Conservation (phyloP, 495 filamentous ascomycete species). For the Bryoglossum gracile region DNA sequence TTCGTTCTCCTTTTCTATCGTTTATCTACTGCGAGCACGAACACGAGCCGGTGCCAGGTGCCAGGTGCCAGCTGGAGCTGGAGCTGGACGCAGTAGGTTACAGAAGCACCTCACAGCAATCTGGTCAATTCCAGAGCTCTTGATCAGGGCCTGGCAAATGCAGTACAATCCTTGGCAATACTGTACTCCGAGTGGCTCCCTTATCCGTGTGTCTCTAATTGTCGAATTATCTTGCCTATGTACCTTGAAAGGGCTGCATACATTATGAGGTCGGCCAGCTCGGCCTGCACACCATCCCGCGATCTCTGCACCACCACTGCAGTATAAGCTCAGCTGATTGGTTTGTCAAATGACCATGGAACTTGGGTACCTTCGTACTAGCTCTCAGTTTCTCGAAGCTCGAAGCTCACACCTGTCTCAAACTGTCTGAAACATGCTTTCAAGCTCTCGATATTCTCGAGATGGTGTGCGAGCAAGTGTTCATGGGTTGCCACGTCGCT, state of each 20-base stretch:
- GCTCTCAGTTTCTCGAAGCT: background rate
- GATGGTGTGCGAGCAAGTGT: constrained; percentile 18
- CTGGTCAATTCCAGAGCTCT: no score
- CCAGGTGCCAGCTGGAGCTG: no score
- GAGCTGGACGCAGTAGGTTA: no score
- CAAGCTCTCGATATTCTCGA: background rate
- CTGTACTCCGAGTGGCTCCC: constrained; percentile 9
- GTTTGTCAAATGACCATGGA: background rate
- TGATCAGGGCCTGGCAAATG: no score
- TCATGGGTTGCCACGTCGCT: constrained; percentile 18
- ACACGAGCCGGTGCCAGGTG: no score
- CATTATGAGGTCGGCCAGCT: constrained; percentile 7
- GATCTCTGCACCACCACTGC: background rate
- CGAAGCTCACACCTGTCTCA: constrained; percentile 14
- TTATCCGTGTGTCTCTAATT: background rate
- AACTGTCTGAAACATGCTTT: constrained; percentile 6
- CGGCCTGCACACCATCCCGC: background rate
- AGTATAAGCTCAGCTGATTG: no score
- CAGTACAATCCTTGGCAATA: no score
- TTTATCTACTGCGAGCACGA: no score
- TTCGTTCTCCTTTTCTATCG: no score
- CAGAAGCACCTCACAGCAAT: no score
- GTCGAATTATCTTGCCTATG: constrained; percentile 12
- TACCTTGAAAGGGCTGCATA: constrained; percentile 10
- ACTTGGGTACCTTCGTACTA: constrained; percentile 2